Evolutionary conservation across 768 basidiomycete genomes (phyloP).

Genomic region (Xerocomus spinulosus): DNA sequence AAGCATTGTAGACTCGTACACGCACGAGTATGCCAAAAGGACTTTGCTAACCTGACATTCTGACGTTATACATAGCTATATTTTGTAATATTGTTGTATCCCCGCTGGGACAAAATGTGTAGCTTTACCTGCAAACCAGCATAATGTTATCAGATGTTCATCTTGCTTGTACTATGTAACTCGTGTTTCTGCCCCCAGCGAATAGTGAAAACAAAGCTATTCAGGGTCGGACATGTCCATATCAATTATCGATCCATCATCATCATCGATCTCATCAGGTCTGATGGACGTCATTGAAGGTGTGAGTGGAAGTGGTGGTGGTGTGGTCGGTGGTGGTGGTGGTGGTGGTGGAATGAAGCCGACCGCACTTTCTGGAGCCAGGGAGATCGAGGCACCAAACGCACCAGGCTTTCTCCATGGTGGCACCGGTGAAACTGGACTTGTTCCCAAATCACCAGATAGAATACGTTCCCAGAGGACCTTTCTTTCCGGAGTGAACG

Average conservation of each 20-base stretch:
- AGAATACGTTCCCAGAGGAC: constrained; percentile 40
- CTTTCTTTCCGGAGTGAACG: constrained; percentile 34
- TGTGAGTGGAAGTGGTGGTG: constrained; percentile 31
- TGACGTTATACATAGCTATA: constrained; percentile 5
- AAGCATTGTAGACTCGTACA: constrained; percentile 12
- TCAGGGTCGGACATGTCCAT: constrained; percentile 31
- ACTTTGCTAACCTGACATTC: constrained; percentile 16
- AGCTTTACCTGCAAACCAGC: constrained; percentile 18
- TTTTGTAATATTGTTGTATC: constrained; percentile 19
- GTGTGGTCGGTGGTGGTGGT: constrained; percentile 29
- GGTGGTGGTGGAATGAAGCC: constrained; percentile 32
- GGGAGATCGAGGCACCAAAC: constrained; percentile 8
- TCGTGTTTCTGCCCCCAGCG: too few relatives aligned
- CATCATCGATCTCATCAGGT: background rate
- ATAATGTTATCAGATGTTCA: constrained; percentile 5
- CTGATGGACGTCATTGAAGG: constrained; percentile 1
- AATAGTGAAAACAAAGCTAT: constrained; percentile 1
- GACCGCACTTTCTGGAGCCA: background rate
- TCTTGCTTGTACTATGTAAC: background rate
- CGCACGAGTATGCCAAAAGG: constrained; percentile 8
- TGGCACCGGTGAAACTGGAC: background rate
- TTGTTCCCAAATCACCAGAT: constrained; percentile 7
- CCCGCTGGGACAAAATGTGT: constrained; percentile 23
- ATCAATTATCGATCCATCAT: constrained; percentile 13
- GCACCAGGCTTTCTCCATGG: constrained; percentile 25